Evolutionary conservation across 768 basidiomycete species (phyloP), one percentile per base, ranked within the genome.

Genomic region (Agrocybe pediades): DNA sequence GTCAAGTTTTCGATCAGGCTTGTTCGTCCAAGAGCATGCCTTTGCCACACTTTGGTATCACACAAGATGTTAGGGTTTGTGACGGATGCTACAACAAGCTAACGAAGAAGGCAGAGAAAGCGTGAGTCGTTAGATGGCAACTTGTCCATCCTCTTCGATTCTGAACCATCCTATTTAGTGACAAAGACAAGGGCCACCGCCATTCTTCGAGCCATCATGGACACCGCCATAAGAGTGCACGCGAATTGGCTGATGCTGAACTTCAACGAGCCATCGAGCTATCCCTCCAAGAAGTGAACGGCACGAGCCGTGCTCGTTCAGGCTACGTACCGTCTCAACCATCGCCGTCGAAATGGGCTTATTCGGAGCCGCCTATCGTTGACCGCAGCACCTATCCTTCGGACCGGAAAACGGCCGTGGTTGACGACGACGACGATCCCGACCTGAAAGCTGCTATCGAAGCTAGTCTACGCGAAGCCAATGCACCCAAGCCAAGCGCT

Each of bases 361-460:
- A 78, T 20, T 86, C 86, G 1, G 86, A 90, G 65, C 88, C 87
- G 6, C 92, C 89, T 9, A 75, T 90, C 40, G 81, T 87, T 52
- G 84, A 84, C 62, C 73, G 76, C 42, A 71, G 67, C 51, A 79
- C 78, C 47, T 81, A 79, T 15, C 71, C 77, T 15, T 36, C 33
- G 45, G 56, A 62, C 15, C 65, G 70, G 39, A 64, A 71, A 25
- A 25, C 54, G 13, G 60, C 64, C 15, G 49, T 52, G 17, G 50
- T 64, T 15, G 73, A 68, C 2, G 84, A 92, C 9, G 95, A 96
- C 26, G 90, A 96, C 2, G 96, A 99, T 68, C 90, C 90, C 9
- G 95, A 98, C 53, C 75, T 99, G 17, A 83, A 79, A 54, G 91
- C 96, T 17, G 97, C 97, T 0, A 99, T 99, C 46, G 94, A 98